Evolutionary conservation across 2,329 filamentous ascomycete genomes (phyloP).

Genomic region (Pezicula carpinea): DNA sequence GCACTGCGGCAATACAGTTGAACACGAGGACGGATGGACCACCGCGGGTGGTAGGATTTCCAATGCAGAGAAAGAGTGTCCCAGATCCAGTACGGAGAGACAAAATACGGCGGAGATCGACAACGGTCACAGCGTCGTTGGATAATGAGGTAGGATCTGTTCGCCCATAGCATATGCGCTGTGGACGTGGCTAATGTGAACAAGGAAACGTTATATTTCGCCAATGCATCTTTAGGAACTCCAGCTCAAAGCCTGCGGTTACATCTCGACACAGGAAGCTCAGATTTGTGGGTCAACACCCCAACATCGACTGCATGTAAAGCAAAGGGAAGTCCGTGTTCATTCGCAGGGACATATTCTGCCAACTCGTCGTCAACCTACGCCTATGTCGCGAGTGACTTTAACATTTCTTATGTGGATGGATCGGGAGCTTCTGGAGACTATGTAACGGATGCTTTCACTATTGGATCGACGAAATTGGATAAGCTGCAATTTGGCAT

Average conservation of each 20-base stretch:
- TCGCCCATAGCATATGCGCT: not conserved
- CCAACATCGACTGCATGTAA: conserved; percentile 56
- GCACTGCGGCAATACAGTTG: conserved; percentile 22
- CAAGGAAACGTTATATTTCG: conserved; percentile 58
- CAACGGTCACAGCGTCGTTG: conserved; percentile 39
- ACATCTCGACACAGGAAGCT: conserved; percentile 65
- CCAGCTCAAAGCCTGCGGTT: conserved; percentile 52
- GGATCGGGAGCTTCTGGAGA: conserved; percentile 72
- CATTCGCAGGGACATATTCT: conserved; percentile 59
- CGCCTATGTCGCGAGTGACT: conserved; percentile 64
- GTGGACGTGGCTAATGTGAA: conserved; percentile 15
- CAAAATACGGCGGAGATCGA: conserved; percentile 39
- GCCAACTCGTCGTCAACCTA: conserved; percentile 74
- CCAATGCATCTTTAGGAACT: conserved; percentile 59
- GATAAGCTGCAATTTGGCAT: conserved; percentile 65
- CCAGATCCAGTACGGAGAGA: conserved; percentile 24
- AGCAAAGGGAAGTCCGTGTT: conserved; percentile 45
- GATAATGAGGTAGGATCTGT: conserved; percentile 50
- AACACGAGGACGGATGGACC: conserved; percentile 21
- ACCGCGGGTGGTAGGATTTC: conserved; percentile 27
- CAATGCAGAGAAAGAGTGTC: conserved; percentile 21
- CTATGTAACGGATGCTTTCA: conserved; percentile 72
- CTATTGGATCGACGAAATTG: conserved; percentile 50
- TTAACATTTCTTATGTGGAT: conserved; percentile 87
- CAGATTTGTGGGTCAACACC: conserved; percentile 68